Evolutionary conservation across 2,329 filamentous ascomycete species (phyloP).

Genomic region (Hypomyces perniciosus): DNA sequence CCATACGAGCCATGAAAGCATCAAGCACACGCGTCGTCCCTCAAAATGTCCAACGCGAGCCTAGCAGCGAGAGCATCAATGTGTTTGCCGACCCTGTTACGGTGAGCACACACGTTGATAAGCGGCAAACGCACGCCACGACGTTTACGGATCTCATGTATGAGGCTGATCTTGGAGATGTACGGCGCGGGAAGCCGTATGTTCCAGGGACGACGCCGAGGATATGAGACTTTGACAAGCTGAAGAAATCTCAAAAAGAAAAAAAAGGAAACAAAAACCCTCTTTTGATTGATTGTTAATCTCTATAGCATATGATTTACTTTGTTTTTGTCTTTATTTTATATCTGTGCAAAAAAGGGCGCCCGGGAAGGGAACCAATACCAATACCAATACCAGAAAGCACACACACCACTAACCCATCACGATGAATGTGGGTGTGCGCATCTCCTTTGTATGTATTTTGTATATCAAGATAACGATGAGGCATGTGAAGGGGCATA

Average conservation of each 20-base stretch:
- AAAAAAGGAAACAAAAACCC: background rate
- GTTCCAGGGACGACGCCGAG: constrained; percentile 33
- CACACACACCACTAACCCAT: background rate
- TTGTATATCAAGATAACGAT: background rate
- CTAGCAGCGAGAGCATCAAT: constrained; percentile 45
- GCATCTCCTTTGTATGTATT: background rate
- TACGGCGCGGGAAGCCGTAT: constrained; percentile 37
- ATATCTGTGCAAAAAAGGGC: background rate
- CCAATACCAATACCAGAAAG: background rate
- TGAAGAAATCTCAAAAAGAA: background rate
- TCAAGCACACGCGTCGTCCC: constrained; percentile 25
- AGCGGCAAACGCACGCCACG: constrained; percentile 31
- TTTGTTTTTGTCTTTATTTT: background rate
- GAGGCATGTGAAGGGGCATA: background rate
- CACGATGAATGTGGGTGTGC: background rate
- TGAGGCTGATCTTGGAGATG: constrained; percentile 36
- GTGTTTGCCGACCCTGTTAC: constrained; percentile 46
- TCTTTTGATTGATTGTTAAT: background rate
- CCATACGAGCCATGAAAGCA: constrained; percentile 36
- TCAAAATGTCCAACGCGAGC: constrained; percentile 34
- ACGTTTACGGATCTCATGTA: constrained; percentile 52
- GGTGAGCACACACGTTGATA: constrained; percentile 22
- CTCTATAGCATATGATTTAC: background rate
- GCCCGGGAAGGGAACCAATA: background rate
- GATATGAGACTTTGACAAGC: constrained; percentile 16